A percentile compares a stretch with the other conserved stretches of the same genome.
Conservation (phyloP, 2,329 filamentous ascomycete species). For the Neocucurbitaria cava region DNA sequence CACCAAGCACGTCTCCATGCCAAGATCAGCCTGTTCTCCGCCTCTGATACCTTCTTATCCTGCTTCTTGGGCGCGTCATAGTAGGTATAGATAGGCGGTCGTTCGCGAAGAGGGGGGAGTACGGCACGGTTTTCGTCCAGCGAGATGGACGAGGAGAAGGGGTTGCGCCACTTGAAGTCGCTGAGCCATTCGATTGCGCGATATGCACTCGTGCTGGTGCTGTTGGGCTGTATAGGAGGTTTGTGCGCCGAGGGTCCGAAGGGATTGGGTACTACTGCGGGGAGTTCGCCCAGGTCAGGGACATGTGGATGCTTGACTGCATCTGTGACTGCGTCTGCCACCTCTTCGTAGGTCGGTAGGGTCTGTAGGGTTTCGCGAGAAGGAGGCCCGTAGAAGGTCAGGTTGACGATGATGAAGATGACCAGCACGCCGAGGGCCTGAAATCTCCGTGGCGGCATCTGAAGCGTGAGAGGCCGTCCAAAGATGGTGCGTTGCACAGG, state of each 20-base stretch:
- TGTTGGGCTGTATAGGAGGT: constrained; percentile 78
- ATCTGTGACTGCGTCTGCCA: constrained; percentile 47
- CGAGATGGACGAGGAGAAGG: constrained; percentile 81
- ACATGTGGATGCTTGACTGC: constrained; percentile 49
- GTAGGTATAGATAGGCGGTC: constrained; percentile 87
- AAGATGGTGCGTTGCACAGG: constrained; percentile 43
- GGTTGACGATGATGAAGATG: constrained; percentile 37
- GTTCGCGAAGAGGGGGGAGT: constrained; percentile 74
- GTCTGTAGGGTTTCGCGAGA: constrained; percentile 45
- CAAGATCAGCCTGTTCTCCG: constrained; percentile 79
- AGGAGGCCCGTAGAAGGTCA: constrained; percentile 49
- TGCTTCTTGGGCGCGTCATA: constrained; percentile 75
- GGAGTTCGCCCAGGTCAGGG: constrained; percentile 39
- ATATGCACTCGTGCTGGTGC: constrained; percentile 62
- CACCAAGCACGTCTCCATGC: constrained; percentile 95
- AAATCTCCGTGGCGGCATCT: constrained; percentile 55
- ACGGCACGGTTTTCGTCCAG: constrained; percentile 84
- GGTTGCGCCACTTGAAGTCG: constrained; percentile 88
- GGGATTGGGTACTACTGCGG: constrained; percentile 60
- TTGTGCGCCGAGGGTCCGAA: constrained; percentile 75
- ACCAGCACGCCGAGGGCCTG: constrained; percentile 52
- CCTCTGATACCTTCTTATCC: constrained; percentile 69
- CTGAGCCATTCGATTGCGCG: constrained; percentile 84
- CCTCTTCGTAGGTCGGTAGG: constrained; percentile 46
- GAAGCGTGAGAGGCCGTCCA: constrained; percentile 42